Percentiles rank a stretch among this genome's conserved stretches.
phyloP scores from a whole-genome alignment of 2,329 filamentous ascomycete genomes.

The Neopestalotiopsis sp. region DNA sequence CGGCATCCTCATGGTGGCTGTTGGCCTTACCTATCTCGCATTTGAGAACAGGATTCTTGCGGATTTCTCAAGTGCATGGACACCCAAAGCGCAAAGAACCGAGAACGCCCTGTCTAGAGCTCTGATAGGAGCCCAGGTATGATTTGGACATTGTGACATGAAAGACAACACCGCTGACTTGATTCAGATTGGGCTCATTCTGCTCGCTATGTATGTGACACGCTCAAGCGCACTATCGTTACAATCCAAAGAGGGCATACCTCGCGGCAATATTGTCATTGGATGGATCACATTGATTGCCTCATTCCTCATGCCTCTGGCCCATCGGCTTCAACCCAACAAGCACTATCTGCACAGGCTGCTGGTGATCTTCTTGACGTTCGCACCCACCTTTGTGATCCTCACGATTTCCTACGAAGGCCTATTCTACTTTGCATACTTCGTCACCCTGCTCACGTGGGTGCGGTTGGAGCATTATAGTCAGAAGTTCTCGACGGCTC shows the following conservation, averaged over 20 bases:
- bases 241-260: slow-evolving; percentile 83
- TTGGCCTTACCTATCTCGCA: slow-evolving; percentile 79
- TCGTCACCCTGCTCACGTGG: slow-evolving; percentile 82
- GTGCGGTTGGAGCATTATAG: slow-evolving; percentile 88
- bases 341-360: slow-evolving; percentile 90
- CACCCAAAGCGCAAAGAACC: slow-evolving; percentile 31
- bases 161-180: slow-evolving; percentile 23
- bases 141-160: slow-evolving; percentile 24
- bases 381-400: slow-evolving; percentile 92
- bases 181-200: slow-evolving; percentile 72
- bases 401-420: slow-evolving; percentile 97
- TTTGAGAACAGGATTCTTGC: slow-evolving; percentile 72
- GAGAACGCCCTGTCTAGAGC: slow-evolving; percentile 57
- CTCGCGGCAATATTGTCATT: slow-evolving; percentile 84
- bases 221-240: slow-evolving; percentile 84
- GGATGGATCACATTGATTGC: slow-evolving; percentile 82
- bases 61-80: slow-evolving; percentile 44
- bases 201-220: slow-evolving; percentile 85
- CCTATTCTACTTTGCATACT: slow-evolving; percentile 92
- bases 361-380: slow-evolving; percentile 88
- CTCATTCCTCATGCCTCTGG: slow-evolving; percentile 80
- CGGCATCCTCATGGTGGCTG: slow-evolving; percentile 76
- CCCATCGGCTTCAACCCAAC: slow-evolving; percentile 82
- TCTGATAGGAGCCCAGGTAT: slow-evolving; percentile 71
- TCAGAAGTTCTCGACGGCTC: slow-evolving; percentile 50